phyloP scores from a whole-genome alignment of 331 rosid genomes.

The Quercus phellos region DNA sequence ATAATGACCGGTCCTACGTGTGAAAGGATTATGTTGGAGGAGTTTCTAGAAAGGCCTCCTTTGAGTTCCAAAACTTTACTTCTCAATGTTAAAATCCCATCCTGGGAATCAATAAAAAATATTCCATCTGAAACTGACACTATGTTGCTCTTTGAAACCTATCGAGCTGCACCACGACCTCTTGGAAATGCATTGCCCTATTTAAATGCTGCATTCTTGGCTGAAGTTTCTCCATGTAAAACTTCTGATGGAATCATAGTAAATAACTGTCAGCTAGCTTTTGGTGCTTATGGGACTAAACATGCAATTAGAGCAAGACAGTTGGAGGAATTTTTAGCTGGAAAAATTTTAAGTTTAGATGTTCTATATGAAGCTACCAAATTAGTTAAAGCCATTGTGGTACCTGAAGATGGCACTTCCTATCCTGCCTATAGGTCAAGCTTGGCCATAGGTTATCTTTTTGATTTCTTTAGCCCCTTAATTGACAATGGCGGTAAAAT shows the following conservation, averaged over 20 bases:
- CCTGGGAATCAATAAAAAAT: constrained; percentile 27
- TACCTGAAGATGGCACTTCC: constrained; percentile 52
- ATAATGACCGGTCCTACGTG: constrained; percentile 43
- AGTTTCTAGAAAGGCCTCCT: constrained; percentile 71
- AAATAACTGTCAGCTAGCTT: constrained; percentile 56
- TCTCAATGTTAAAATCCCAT: constrained; percentile 63
- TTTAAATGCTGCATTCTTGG: constrained; percentile 79
- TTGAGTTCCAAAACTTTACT: constrained; percentile 47
- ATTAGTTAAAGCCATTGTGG: constrained; percentile 37
- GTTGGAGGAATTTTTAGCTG: constrained; percentile 58
- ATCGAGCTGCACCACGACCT: constrained; percentile 80
- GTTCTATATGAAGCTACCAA: constrained; percentile 54
- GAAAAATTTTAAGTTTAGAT: constrained; percentile 46
- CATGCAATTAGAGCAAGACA: constrained; percentile 72
- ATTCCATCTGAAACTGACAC: constrained; percentile 32
- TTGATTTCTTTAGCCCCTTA: constrained; percentile 60
- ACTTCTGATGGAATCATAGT: constrained; percentile 38
- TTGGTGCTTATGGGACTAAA: constrained; percentile 64
- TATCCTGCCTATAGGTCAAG: constrained; percentile 59
- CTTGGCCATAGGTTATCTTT: constrained; percentile 70
- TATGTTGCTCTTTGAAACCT: constrained; percentile 62
- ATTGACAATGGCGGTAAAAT: constrained; percentile 26
- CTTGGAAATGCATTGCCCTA: constrained; percentile 74
- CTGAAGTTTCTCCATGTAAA: constrained; percentile 42
- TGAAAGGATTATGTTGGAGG: constrained; percentile 59